Percentiles rank a stretch among this genome's conserved stretches.
Conservation (phyloP, 192 early-diverging fungal genomes). For the Linnemannia elongata region DNA sequence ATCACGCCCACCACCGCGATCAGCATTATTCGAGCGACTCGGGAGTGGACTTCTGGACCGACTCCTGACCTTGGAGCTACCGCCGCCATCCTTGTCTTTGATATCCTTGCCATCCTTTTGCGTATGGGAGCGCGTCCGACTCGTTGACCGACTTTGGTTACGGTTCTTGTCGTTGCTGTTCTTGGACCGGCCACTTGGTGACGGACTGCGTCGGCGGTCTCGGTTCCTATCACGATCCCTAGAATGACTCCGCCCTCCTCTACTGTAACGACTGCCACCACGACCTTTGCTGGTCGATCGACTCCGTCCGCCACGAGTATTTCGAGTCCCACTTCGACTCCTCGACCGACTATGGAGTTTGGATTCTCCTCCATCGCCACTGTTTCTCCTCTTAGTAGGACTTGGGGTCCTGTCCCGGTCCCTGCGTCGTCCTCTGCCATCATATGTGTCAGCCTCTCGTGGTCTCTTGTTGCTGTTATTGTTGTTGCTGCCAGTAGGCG, state of each 20-base stretch:
- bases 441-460: constrained; percentile 21
- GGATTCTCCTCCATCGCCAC: not conserved
- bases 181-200: not conserved
- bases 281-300: constrained; percentile 5
- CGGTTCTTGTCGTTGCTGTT: not conserved
- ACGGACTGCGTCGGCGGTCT: constrained; percentile 11
- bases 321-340: constrained; percentile 2
- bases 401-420: constrained; percentile 17
- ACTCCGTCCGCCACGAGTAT: constrained; percentile 3
- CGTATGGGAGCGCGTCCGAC: not conserved
- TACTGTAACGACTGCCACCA: not conserved
- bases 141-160: constrained; percentile 21
- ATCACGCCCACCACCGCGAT: not conserved
- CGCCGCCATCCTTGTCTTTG: not conserved
- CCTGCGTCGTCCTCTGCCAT: constrained; percentile 8
- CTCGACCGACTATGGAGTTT: constrained; percentile 18
- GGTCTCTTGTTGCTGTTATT: not conserved
- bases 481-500: not conserved
- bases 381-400: constrained; percentile 6
- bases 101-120: constrained; percentile 19
- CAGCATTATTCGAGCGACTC: not conserved
- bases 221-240: constrained; percentile 11
- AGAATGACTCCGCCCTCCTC: constrained; percentile 8
- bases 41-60: constrained; percentile 18
- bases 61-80: constrained; percentile 5